Base-by-base conservation (phyloP, 2,329 filamentous ascomycete species). In the Colletotrichum sp. region DNA sequence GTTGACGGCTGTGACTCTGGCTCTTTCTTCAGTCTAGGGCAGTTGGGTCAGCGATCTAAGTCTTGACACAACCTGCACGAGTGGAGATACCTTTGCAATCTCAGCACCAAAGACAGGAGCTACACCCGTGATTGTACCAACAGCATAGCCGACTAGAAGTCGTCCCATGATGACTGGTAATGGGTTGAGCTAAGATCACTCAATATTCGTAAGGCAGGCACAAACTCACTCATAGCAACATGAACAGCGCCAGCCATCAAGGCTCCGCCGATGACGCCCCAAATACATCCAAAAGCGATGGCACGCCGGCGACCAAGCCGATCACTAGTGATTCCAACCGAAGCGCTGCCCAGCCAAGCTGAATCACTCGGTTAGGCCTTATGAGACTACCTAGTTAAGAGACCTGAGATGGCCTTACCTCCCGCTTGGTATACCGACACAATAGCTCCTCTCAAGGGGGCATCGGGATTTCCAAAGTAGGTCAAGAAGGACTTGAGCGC, bases 291-390 rank as follows among this genome's bases (percentile, higher is more conserved):
- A 59, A 86, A 86, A 0, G 84, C 83, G 13, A 86, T 86, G 2
- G 85, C 85, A 44, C 81, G 84, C 1, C 85, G 82, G 15, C 85
- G 80, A 5, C 85, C 85, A 1, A 86, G 74, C 30, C 79, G 77
- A 19, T 86, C 85, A 32, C 84, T 84, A 1, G 85, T 86, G 22
- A 84, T 67, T 1, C 85, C 85, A 0, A 86, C 84, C 2, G 83
- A 86, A 0, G 85, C 85, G 59, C 85, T 86, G 0, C 85, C 85
- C 1, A 86, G 68, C 85, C 85, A 86, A 57, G 82, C 84, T 85
- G 12, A 16, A 25, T 8, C 5, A 12, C 4, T 4, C 15, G 9
- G 30, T 76, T 15, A 72, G 25, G 25, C 8, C 5, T 19, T 2
- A 8, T 34, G 30, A 13, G 30, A 39, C 15, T 39, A n/a, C n/a